Percentiles rank a stretch among this genome's conserved stretches.
phyloP scores from a whole-genome alignment of 2,329 filamentous ascomycete species.

The Apiospora pterosperma region DNA sequence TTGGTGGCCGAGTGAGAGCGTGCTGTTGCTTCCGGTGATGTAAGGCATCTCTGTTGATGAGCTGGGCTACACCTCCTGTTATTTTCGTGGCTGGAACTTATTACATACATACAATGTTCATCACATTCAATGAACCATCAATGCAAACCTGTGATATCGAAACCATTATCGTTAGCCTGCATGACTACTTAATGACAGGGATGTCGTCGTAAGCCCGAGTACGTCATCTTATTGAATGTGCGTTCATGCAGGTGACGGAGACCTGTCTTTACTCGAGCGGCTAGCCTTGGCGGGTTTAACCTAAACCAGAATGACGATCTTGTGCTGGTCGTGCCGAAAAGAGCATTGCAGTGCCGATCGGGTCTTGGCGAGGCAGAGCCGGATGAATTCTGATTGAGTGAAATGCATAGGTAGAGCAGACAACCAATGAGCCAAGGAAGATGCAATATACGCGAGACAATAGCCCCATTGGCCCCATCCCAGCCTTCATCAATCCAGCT shows the following conservation, averaged over 20 bases:
- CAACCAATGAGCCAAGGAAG: neutral
- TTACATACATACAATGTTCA: neutral
- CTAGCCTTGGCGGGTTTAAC: neutral
- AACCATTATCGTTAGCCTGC: neutral
- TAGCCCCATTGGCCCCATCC: neutral
- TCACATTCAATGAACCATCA: neutral
- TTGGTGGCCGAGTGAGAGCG: neutral
- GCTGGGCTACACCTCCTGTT: neutral
- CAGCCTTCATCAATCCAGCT: neutral
- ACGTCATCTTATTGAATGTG: neutral
- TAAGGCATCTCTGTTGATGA: neutral
- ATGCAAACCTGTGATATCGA: neutral
- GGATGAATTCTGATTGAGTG: too few relatives aligned
- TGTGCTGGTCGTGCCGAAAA: neutral
- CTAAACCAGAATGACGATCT: neutral
- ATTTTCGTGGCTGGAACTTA: neutral
- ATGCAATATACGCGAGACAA: neutral
- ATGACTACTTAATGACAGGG: neutral
- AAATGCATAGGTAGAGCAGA: too few relatives aligned
- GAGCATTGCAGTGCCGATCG: neutral
- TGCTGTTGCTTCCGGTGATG: neutral
- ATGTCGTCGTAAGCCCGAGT: neutral
- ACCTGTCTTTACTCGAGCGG: neutral
- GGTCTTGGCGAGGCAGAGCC: neutral
- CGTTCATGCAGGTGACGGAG: too few relatives aligned